Evolutionary conservation across 495 filamentous ascomycete species (phyloP), one percentile per base, ranked within the genome.

Genomic region (Talaromyces nanjingensis): DNA sequence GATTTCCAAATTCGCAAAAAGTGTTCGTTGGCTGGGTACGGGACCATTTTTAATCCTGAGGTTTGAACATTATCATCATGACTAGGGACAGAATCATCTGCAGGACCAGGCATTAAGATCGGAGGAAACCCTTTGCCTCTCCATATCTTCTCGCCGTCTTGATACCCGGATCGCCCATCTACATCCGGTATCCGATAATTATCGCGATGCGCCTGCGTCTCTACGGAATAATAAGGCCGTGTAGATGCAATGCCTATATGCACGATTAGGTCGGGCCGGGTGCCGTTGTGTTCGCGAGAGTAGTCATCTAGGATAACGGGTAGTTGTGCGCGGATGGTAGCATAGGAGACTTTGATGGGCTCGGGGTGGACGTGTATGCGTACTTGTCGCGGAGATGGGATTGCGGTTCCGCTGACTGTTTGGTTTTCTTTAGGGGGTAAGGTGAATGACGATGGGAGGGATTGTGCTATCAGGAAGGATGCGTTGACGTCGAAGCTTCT

Each of bases 241-340:
- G 87, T 86, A 0, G 89, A 83, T 0, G 91, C 90, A 78, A 96
- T 90, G 42, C 92, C 92, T 63, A 96, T 88, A 70, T 93, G 90
- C 5, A 96, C 73, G 12, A 87, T 79, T 22, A 88, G 72, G 72
- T 92, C 89, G 22, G 88, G 83, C 49, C 77, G 79, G 6, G 77
- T 75, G 18, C 73, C 73, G 9, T 66, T 73, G 52, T 81, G 73
- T 0, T 65, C 59, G n/a, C 72, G 69, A 20, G 69, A 70, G 60
- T 72, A 76, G 18, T 73, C 68, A 9, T 72, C 69, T 16, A 84
- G 70, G 31, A 92, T 80, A 14, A 64, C 66, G 2, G 92, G 91
- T 11, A 93, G 75, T 0, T 84, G 64, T 34, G 77, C 73, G 31
- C 84, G 81, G 0, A 93, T 86, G n/a, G 78, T 77, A 11, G 76